These are phyloP conservation scores for Lasiosphaeria miniovina DNA, from an alignment of 495 filamentous ascomycete genomes.

Conservation along the genomic window DNA sequence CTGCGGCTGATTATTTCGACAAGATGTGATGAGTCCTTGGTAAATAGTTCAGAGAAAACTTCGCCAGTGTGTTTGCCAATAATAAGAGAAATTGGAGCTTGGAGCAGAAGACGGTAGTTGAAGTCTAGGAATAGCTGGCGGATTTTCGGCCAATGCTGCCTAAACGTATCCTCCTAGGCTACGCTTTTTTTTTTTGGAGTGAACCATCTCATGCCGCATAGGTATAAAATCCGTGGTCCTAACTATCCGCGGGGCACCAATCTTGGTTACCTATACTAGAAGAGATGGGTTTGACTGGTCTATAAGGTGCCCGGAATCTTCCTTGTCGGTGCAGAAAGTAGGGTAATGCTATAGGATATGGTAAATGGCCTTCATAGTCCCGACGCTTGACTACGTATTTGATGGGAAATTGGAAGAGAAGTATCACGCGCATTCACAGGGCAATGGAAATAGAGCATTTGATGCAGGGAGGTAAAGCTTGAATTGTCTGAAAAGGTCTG, in stretches of 20 bases:
- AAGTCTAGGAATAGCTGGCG: not conserved
- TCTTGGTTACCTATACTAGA: not conserved
- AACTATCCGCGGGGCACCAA: not conserved
- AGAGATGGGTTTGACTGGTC: not conserved
- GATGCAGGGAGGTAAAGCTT: not conserved
- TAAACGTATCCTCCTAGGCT: not conserved
- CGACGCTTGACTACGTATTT: not conserved
- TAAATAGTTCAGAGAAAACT: constrained; percentile 1
- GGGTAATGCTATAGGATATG: not conserved
- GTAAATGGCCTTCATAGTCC: not conserved
- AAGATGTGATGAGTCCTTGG: not conserved
- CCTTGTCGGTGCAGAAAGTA: not conserved
- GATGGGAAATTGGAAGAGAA: not conserved
- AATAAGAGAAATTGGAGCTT: not conserved
- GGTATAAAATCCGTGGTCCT: not conserved
- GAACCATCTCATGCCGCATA: not conserved
- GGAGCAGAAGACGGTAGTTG: not conserved
- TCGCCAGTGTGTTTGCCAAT: not conserved
- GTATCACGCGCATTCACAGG: not conserved
- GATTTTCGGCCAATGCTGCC: not conserved
- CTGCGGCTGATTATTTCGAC: not conserved
- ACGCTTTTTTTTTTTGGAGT: not conserved
- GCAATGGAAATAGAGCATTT: not conserved
- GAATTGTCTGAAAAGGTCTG: not conserved
- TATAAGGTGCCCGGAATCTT: not conserved